Conservation (phyloP, 495 filamentous ascomycete species). For the Bacidia gigantensis region DNA sequence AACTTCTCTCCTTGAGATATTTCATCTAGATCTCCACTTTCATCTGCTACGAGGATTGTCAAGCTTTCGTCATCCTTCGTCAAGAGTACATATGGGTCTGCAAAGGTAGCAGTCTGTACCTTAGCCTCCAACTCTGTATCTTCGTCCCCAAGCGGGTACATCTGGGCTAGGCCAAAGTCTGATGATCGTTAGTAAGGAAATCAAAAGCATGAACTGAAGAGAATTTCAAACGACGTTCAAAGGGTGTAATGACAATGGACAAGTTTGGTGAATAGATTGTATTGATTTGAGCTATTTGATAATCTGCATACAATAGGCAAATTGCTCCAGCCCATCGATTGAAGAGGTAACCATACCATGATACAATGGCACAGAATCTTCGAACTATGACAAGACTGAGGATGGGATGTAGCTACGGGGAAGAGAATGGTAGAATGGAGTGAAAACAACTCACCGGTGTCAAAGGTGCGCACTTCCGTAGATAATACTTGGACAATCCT, state of each 20-base stretch:
- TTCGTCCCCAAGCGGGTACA: constrained; percentile 80
- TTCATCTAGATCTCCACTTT: constrained; percentile 75
- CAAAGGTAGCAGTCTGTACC: constrained; percentile 68
- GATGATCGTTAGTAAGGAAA: constrained; percentile 12
- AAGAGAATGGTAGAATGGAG: constrained; percentile 8
- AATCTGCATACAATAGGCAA: constrained; percentile 6
- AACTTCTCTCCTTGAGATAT: constrained; percentile 44
- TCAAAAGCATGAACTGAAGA: constrained; percentile 8
- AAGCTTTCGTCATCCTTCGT: constrained; percentile 68
- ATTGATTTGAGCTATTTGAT: constrained; percentile 22
- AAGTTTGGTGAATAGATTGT: not conserved
- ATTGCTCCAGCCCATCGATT: not conserved
- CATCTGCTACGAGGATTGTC: constrained; percentile 60
- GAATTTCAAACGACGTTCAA: not conserved
- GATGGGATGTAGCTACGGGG: not conserved
- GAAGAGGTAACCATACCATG: not conserved
- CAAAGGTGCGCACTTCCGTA: constrained; percentile 75
- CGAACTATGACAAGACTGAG: not conserved
- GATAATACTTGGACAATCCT: constrained; percentile 74
- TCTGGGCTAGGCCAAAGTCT: constrained; percentile 79
- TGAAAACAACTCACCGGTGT: constrained; percentile 50
- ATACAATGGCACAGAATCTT: not conserved
- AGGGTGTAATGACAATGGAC: constrained; percentile 7
- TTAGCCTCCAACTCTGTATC: constrained; percentile 60
- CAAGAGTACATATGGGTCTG: constrained; percentile 77